Percentiles rank a stretch among this genome's conserved stretches.
Conservation (phyloP, 2,329 filamentous ascomycete species). For the Trichophyton equinum region DNA sequence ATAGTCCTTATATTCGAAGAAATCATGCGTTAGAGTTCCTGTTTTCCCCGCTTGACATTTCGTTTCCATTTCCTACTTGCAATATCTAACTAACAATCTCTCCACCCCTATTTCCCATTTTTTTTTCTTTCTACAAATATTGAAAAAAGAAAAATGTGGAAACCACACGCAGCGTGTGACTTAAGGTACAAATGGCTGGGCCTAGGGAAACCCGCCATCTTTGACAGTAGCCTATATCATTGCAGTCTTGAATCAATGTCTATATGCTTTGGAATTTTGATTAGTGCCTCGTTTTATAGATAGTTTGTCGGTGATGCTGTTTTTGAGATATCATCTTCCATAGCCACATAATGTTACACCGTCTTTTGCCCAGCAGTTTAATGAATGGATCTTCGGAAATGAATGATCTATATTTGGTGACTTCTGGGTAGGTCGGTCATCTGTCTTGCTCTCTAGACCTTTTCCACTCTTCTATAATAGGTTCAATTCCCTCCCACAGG, state of each 20-base stretch:
- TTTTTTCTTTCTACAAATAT: not conserved
- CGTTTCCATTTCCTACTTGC: not conserved
- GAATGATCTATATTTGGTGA: too few relatives aligned
- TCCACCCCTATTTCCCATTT: not conserved
- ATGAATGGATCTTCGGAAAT: too few relatives aligned
- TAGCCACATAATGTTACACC: not conserved
- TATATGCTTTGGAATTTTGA: not conserved
- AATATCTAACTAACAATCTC: slow-evolving; percentile 2
- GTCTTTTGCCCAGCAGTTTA: too few relatives aligned
- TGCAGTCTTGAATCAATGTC: slow-evolving; percentile 1
- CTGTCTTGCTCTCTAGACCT: not conserved
- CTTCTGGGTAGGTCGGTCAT: not conserved
- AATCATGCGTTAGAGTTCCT: slow-evolving; percentile 59
- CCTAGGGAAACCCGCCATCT: not conserved
- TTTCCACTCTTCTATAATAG: slow-evolving; percentile 28
- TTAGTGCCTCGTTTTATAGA: not conserved
- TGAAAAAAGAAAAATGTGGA: not conserved
- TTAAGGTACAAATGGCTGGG: slow-evolving; percentile 1
- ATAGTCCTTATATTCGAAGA: slow-evolving; percentile 84
- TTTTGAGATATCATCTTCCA: not conserved
- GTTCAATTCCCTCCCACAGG: slow-evolving; percentile 53
- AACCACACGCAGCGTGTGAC: not conserved
- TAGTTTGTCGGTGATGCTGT: not conserved
- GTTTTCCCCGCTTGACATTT: not conserved
- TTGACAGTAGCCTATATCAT: not conserved